Percentiles rank a stretch among this genome's conserved stretches.
phyloP scores from a whole-genome alignment of 129 eudicot species.

The carrot (Daucus carota) region DNA sequence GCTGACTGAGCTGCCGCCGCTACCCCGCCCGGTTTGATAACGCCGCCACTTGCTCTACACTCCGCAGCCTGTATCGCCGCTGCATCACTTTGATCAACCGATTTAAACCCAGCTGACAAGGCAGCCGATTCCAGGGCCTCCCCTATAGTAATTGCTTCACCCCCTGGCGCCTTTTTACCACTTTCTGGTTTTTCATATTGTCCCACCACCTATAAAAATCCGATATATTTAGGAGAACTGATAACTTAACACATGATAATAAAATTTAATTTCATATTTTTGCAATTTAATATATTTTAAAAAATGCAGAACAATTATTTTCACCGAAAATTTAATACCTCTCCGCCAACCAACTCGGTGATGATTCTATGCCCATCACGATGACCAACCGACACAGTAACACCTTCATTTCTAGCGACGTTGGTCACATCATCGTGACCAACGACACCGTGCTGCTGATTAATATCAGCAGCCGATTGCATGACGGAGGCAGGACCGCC shows the following conservation, averaged over 20 bases:
- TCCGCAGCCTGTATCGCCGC: conserved; percentile 79
- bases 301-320: neutral
- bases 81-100: conserved; percentile 68
- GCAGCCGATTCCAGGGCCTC: conserved; percentile 74
- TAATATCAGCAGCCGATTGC: conserved; percentile 69
- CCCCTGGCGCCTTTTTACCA: conserved; percentile 19
- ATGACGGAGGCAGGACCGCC: conserved; percentile 73
- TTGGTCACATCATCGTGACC: conserved; percentile 25
- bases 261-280: too few species aligned
- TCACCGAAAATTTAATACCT: conserved; percentile 23
- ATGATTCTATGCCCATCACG: conserved; percentile 48
- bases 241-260: too few species aligned
- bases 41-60: conserved; percentile 57
- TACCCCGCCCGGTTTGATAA: conserved; percentile 45
- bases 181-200: conserved; percentile 29
- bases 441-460: conserved; percentile 52
- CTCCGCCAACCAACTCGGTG: conserved; percentile 58
- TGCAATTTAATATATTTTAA: neutral
- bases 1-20: conserved; percentile 77
- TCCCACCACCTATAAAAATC: conserved; percentile 42
- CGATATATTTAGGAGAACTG: neutral
- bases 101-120: conserved; percentile 41
- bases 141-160: conserved; percentile 49
- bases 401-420: conserved; percentile 32
- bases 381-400: conserved; percentile 46